Evolutionary conservation across 495 filamentous ascomycete species (phyloP).

Genomic region (Hyaloscypha hepaticicola): DNA sequence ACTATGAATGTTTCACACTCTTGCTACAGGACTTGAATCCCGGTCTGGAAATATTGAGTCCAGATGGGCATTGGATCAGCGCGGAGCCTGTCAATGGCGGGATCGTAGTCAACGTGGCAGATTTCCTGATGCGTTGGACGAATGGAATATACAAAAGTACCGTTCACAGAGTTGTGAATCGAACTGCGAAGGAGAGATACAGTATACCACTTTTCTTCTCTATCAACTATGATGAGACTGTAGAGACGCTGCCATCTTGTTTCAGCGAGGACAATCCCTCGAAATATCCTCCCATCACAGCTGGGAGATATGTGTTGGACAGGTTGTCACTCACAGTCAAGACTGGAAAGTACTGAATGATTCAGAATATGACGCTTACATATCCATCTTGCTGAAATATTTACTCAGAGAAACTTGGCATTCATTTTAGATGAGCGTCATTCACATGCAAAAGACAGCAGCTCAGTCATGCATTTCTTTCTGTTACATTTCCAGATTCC

Average conservation of each 20-base stretch:
- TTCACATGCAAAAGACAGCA: too few species aligned
- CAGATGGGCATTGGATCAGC: slow-evolving; percentile 47
- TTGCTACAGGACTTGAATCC: slow-evolving; percentile 39
- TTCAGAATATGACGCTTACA: background rate
- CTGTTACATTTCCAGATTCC: too few species aligned
- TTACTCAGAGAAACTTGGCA: too few species aligned
- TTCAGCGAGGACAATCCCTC: slow-evolving; percentile 22
- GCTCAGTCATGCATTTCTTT: too few species aligned
- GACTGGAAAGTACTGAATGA: slow-evolving; percentile 22
- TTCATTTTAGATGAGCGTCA: too few species aligned
- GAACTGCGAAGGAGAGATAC: slow-evolving; percentile 45
- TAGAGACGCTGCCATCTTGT: slow-evolving; percentile 28
- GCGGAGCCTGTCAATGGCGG: slow-evolving; percentile 44
- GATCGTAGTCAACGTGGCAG: slow-evolving; percentile 51
- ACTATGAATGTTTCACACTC: slow-evolving; percentile 45
- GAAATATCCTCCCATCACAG: slow-evolving; percentile 29
- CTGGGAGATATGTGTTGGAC: slow-evolving; percentile 31
- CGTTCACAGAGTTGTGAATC: slow-evolving; percentile 46
- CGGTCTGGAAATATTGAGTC: slow-evolving; percentile 51
- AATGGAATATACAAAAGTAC: slow-evolving; percentile 48
- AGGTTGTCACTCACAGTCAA: slow-evolving; percentile 27
- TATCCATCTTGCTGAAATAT: too few species aligned
- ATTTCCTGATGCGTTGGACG: slow-evolving; percentile 45
- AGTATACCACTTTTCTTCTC: slow-evolving; percentile 47
- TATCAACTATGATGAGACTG: slow-evolving; percentile 33